Evolutionary conservation across 1,139 yeast genomes (phyloP), one percentile per base, ranked within the genome.

Genomic region (Blastobotrys petasosporus): DNA sequence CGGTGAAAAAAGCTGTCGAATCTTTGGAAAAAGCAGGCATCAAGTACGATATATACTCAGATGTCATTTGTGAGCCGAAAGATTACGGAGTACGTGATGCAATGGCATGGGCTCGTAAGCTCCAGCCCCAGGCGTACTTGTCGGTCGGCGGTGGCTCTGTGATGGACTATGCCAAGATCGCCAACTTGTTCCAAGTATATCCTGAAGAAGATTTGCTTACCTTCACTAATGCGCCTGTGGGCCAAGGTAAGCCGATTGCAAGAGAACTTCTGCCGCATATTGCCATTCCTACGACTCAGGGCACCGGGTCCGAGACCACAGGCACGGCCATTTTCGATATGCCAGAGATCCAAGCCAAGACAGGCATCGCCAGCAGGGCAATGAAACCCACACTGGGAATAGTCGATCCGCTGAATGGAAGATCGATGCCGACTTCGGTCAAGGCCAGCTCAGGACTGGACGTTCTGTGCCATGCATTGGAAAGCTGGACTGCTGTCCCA

Each of bases 241-340:
- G 72, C n/a, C 65, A 65, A 46, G 72, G 70, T 2, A 51, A 59
- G 42, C 70, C 72, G 8, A 59, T 68, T 23, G 63, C 59, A 23
- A 56, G 58, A 37, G 47, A 54, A 32, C 53, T 68, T 46, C 52
- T 60, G 45, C 75, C 75, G 3, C 53, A 71, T 51, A 66, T 70
- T 45, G 74, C 75, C 6, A 64, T 70, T 36, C 71, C 71, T 36
- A 69, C 73, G 17, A 69, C 73, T n/a, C 72, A 73, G 6, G 73
- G 73, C 34, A 69, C 73, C 15, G 74, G 73, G 25, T 70, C 74
- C 2, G 74, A 71, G 51, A 69, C 74, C 41, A 71, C 75, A 1
- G 73, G 74, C 17, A 67, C 72, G 0, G 71, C 71, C 11, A 62
- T 65, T 43, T 67, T 68, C 52, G 72, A 68, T 50, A 56, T 67